Conservation (phyloP, 2,329 filamentous ascomycete genomes). For the Stemphylium lycopersici region DNA sequence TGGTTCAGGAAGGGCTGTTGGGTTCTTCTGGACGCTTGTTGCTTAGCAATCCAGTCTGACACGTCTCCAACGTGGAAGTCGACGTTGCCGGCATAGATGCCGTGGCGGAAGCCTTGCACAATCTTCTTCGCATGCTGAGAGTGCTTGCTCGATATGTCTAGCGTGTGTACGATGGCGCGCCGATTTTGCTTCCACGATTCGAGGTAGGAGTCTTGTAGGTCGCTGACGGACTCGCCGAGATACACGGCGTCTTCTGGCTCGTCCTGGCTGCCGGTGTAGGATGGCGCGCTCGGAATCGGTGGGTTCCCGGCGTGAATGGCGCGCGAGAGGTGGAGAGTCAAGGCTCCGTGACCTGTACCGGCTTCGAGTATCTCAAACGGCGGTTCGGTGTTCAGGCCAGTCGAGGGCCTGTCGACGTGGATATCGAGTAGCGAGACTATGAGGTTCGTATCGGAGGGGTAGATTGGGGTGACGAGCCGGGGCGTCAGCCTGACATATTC, state of each 20-base stretch:
- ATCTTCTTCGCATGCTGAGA: conserved; percentile 68
- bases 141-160: conserved; percentile 69
- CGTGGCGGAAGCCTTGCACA: conserved; percentile 70
- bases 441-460: conserved; percentile 74
- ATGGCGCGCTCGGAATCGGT: conserved; percentile 49
- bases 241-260: conserved; percentile 40
- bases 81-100: conserved; percentile 71
- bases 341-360: conserved; percentile 81
- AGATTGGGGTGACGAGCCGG: conserved; percentile 78
- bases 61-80: conserved; percentile 76
- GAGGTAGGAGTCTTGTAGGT: conserved; percentile 35
- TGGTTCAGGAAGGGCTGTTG: conserved; percentile 70
- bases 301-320: conserved; percentile 77
- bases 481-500: conserved; percentile 73
- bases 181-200: conserved; percentile 55
- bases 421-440: conserved; percentile 80
- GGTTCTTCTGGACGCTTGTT: conserved; percentile 43
- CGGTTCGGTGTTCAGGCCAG: conserved; percentile 42
- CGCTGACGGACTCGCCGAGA: conserved; percentile 40
- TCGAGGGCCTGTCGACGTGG: conserved; percentile 58
- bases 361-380: conserved; percentile 80
- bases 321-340: conserved; percentile 76
- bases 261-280: conserved; percentile 18
- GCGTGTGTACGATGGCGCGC: conserved; percentile 73
- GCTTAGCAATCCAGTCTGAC: conserved; percentile 64